phyloP scores from a whole-genome alignment of 2,329 filamentous ascomycete species.

The Trichoderma guizhouense region DNA sequence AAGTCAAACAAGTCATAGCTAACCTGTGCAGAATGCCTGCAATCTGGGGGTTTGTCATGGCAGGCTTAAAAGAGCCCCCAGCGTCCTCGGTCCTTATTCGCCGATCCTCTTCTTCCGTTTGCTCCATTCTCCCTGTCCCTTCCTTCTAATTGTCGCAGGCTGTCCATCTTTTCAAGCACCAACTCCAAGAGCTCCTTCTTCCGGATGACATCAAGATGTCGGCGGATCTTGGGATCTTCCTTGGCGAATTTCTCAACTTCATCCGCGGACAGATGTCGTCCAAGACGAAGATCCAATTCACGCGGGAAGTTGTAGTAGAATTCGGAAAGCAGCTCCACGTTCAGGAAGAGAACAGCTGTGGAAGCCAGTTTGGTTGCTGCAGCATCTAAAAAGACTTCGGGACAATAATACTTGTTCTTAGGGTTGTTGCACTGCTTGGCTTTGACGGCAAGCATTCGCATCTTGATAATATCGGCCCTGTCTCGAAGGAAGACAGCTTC shows the following conservation, averaged over 20 bases:
- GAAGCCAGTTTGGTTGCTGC: slow-evolving; percentile 92
- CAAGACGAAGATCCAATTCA: slow-evolving; percentile 82
- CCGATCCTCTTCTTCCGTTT: slow-evolving; percentile 25
- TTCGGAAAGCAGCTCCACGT: slow-evolving; percentile 92
- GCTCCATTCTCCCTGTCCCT: slow-evolving; percentile 55
- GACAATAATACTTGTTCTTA: slow-evolving; percentile 94
- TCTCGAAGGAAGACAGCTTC: slow-evolving; percentile 94
- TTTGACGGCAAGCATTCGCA: slow-evolving; percentile 83
- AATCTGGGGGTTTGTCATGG: not conserved
- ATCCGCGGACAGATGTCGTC: slow-evolving; percentile 71
- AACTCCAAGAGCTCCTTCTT: slow-evolving; percentile 91
- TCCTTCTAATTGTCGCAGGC: slow-evolving; percentile 77
- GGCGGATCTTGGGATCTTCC: slow-evolving; percentile 85
- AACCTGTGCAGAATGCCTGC: not conserved
- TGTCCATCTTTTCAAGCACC: slow-evolving; percentile 94
- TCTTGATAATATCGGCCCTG: slow-evolving; percentile 82
- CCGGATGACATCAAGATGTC: slow-evolving; percentile 86
- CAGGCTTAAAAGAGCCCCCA: slow-evolving; percentile 48
- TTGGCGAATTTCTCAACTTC: slow-evolving; percentile 88
- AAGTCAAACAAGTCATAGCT: not conserved
- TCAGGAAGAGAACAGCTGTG: slow-evolving; percentile 93
- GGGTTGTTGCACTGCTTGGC: slow-evolving; percentile 81
- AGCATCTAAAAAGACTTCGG: slow-evolving; percentile 95
- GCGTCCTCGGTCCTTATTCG: slow-evolving; percentile 42
- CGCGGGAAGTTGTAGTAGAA: slow-evolving; percentile 98